Evolutionary conservation across 306 rosid genomes (phyloP).

Genomic region (Citrullus colocynthis): DNA sequence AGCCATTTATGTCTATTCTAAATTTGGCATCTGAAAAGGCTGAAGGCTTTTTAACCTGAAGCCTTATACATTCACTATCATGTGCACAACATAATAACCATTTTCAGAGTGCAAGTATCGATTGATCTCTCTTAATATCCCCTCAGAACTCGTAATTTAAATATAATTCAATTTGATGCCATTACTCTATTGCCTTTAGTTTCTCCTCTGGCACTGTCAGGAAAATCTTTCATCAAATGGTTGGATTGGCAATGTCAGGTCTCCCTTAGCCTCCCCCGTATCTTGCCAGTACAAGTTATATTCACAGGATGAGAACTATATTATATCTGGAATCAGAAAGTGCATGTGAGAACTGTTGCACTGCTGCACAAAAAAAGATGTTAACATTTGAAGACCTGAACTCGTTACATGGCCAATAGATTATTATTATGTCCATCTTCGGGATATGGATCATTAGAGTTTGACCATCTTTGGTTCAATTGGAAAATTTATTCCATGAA

Average conservation of each 20-base stretch:
- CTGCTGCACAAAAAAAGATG: not conserved
- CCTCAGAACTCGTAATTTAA: not conserved
- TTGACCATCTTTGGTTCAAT: not conserved
- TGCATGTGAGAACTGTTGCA: slow-evolving; percentile 4
- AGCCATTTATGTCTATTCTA: not conserved
- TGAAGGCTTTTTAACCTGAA: not conserved
- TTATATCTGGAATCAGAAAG: not conserved
- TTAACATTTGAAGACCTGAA: not conserved
- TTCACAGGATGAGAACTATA: not conserved
- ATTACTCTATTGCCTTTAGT: not conserved
- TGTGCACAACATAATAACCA: not conserved
- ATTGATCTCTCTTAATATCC: not conserved
- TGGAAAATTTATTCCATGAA: not conserved
- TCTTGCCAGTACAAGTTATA: not conserved
- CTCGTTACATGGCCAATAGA: not conserved
- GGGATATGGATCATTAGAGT: not conserved
- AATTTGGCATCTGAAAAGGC: not conserved
- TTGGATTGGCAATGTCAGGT: not conserved
- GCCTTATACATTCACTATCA: not conserved
- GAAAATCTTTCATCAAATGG: not conserved
- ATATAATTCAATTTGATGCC: not conserved
- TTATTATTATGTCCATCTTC: not conserved
- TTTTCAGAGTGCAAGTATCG: not conserved
- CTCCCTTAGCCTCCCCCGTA: not conserved
- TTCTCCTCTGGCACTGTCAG: not conserved